Conservation (phyloP, 306 rosid genomes). For the Aeschynomene evenia region DNA sequence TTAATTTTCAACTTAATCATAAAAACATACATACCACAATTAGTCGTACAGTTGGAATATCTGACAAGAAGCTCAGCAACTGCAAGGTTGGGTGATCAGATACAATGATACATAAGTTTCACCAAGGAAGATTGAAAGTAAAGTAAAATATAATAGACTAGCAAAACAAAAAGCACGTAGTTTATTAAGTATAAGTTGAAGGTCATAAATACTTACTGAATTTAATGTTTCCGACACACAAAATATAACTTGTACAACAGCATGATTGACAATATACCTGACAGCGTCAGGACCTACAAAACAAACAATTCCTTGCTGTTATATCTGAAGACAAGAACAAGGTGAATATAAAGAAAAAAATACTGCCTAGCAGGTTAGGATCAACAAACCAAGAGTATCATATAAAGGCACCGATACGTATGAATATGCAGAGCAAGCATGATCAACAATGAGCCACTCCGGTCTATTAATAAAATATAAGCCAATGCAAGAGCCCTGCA, state of each 20-base stretch:
- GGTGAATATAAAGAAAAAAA: constrained; percentile 7
- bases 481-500: constrained; percentile 79
- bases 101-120: constrained; percentile 25
- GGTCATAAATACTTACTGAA: constrained; percentile 55
- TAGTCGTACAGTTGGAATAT: constrained; percentile 79
- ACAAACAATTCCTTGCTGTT: constrained; percentile 17
- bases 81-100: constrained; percentile 51
- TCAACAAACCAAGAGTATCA: constrained; percentile 89
- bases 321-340: constrained; percentile 27
- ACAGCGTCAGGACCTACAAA: constrained; percentile 95
- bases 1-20: constrained; percentile 24
- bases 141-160: background rate
- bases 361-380: constrained; percentile 1
- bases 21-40: constrained; percentile 79
- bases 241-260: constrained; percentile 79
- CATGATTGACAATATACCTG: constrained; percentile 80
- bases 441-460: constrained; percentile 95
- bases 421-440: constrained; percentile 97
- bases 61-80: constrained; percentile 86
- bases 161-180: constrained; percentile 4
- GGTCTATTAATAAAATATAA: constrained; percentile 92
- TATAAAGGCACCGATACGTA: constrained; percentile 91
- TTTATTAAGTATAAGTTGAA: constrained; percentile 2
- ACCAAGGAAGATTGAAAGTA: constrained; percentile 22
- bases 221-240: constrained; percentile 89